Percentiles rank a stretch among this genome's conserved stretches.
Conservation (phyloP, 2,329 filamentous ascomycete species). For the Neonectria magnoliae region DNA sequence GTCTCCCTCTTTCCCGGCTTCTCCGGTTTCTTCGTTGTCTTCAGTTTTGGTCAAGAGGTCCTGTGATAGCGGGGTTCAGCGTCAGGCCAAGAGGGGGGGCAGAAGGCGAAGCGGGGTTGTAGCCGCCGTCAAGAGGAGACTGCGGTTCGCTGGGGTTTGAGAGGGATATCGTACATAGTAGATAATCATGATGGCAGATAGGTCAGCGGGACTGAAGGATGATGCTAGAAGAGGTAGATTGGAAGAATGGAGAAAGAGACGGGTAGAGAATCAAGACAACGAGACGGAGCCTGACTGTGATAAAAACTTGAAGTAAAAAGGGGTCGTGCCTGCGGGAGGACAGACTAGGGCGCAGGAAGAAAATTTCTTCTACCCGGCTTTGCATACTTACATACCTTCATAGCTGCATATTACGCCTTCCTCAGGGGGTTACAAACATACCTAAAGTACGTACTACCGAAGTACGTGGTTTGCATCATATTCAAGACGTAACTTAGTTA, state of each 20-base stretch:
- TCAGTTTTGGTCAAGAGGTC: no score
- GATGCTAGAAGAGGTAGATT: no score
- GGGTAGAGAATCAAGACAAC: conserved; percentile 33
- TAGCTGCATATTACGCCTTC: no score
- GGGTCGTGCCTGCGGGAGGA: conserved; percentile 41
- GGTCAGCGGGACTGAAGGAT: conserved; percentile 32
- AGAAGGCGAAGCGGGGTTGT: conserved; percentile 33
- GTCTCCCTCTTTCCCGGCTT: no score
- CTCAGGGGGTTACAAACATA: no score
- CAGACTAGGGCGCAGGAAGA: conserved; percentile 15
- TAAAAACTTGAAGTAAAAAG: conserved; percentile 40
- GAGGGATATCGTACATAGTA: conserved; percentile 65
- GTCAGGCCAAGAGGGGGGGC: conserved; percentile 33
- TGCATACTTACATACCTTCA: no score
- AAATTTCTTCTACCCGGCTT: conserved; percentile 22
- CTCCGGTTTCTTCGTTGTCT: no score
- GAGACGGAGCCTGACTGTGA: conserved; percentile 38
- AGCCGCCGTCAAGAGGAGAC: not conserved
- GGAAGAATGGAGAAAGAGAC: conserved; percentile 26
- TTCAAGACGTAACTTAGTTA: no score
- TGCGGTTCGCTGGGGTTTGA: no score
- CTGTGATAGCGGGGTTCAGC: conserved; percentile 60
- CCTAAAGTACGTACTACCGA: no score
- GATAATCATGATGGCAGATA: conserved; percentile 75
- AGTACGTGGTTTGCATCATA: no score